Base-by-base conservation (phyloP, 176 grass and related monocot genomes). In the Lolium perenne region DNA sequence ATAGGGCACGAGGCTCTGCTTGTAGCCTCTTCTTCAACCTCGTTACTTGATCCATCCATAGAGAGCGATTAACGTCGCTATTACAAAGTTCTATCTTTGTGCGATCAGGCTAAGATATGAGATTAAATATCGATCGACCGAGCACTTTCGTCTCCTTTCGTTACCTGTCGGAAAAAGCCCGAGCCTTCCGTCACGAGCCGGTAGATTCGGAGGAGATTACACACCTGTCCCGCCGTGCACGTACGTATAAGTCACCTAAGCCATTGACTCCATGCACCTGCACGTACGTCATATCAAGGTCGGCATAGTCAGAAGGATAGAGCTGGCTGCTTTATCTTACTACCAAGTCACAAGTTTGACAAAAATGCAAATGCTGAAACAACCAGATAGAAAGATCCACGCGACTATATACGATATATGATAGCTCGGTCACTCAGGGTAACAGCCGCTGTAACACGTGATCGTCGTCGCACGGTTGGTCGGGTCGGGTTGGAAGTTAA, bases 261-360 rank as follows among this genome's bases (percentile, higher is more conserved):
- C 32, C 14, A 71, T 68, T 68, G 15, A 68, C 65, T 68, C 15
- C 6, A 67, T 2, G 66, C 32, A 7, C 63, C 29, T 11, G 7
- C 32, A 41, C 40, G 40, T 5, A 51, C n/a, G 26, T 29, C 26
- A 2, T 2, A 25, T 40, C 65, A 40, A 38, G 8, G 40, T 5
- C 40, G 40, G 16, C 62, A 40, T 40, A 9, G 29, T 20, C 65
- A 20, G 40, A 4, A 2, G 35, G 32, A 40, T 69, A 38, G 17
- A 38, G 15, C 32, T 17, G 16, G 65, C 32, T 69, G 35, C 63
- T 67, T 67, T 67, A 67, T 67, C 63, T 67, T 67, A 67, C 63
- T 38, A 26, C 63, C 26, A 38, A 38, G 6, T 67, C 13, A 3
- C 14, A 13, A 32, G 1, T 65, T 65, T 65, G 62, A 65, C 62